Conservation (phyloP, 139 green algal species). For the Chlamydomonas sp. region DNA sequence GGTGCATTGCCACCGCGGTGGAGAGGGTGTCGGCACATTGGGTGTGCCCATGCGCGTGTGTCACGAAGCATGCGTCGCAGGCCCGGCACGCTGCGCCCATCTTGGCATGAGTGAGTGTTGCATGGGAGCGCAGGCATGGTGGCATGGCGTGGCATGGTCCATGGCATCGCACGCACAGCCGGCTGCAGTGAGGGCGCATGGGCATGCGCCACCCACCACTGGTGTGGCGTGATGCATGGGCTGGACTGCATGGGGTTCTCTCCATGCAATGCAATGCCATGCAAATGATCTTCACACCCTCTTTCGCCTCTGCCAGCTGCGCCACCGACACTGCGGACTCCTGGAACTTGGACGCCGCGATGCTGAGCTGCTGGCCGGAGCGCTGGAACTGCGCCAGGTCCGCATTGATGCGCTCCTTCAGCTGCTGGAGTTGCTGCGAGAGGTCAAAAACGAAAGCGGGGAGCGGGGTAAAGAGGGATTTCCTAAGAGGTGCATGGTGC, state of each 20-base stretch:
- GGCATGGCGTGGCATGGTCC: no score
- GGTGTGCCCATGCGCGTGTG: not conserved
- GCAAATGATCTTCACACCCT: constrained; percentile 23
- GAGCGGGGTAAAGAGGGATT: no score
- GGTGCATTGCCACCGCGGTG: not conserved
- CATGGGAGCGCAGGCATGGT: no score
- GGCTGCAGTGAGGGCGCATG: no score
- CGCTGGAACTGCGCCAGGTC: constrained; percentile 30
- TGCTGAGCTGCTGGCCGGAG: constrained; percentile 9
- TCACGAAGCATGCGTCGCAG: not conserved
- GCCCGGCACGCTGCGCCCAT: no score
- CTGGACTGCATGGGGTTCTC: no score
- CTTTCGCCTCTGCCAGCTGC: constrained; percentile 27
- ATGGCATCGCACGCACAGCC: no score
- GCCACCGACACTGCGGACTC: constrained; percentile 21
- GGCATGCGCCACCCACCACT: no score
- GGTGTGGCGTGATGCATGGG: no score
- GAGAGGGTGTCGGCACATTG: not conserved
- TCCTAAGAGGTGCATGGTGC: no score
- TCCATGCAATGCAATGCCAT: not conserved
- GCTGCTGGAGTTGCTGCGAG: not conserved
- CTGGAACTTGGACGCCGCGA: constrained; percentile 17
- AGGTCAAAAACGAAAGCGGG: no score
- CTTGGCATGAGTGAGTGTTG: no score
- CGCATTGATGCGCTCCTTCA: constrained; percentile 21